Base-by-base conservation (phyloP, 371 early-diverging fungal species). In the Rhizopus arrhizus region DNA sequence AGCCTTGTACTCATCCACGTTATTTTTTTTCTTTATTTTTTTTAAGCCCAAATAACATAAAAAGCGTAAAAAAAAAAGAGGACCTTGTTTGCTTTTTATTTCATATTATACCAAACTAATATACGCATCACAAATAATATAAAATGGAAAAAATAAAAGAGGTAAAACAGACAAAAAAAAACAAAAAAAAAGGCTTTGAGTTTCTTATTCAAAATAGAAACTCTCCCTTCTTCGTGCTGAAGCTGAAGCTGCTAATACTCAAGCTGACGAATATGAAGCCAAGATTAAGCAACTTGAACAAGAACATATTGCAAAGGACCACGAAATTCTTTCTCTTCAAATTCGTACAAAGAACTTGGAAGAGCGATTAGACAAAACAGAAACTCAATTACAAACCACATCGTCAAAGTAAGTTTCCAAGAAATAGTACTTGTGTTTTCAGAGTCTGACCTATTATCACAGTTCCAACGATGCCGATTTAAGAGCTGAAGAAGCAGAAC, bases 401-500 rank as follows among this genome's bases (percentile, higher is more conserved):
- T 81, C 82, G 32, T 73, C 83, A 53, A 82, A 82, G 89, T 89
- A 87, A 81, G 82, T 76, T 29, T 22, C 22, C 22, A 2, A 28
- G 5, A 3, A 33, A 49, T 31, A 33, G 6, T 8, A 31, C 5
- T 8, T 49, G 29, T 13, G 16, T 7, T 53, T 16, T 16, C 10
- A 31, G 6, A 12, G 10, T 11, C 10, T 13, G 7, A 11, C 43
- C 45, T 41, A 33, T 46, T 58, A 40, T 40, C 12, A 31, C 73
- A 91, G 92, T 62, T 78, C 83, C 59, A 85, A 88, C 56, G 81
- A 84, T 50, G 84, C 87, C 65, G 91, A 93, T 64, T 73, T 87
- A 68, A 85, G 84, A 72, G 87, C 89, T 57, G 93, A 93, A 68
- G 81, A 84, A 54, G 82, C 84, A 61, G 90, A 92, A 67, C 86